Percentiles rank a stretch among this genome's conserved stretches.
phyloP scores from a whole-genome alignment of 345 rosid genomes.

The Moricandia arvensis region DNA sequence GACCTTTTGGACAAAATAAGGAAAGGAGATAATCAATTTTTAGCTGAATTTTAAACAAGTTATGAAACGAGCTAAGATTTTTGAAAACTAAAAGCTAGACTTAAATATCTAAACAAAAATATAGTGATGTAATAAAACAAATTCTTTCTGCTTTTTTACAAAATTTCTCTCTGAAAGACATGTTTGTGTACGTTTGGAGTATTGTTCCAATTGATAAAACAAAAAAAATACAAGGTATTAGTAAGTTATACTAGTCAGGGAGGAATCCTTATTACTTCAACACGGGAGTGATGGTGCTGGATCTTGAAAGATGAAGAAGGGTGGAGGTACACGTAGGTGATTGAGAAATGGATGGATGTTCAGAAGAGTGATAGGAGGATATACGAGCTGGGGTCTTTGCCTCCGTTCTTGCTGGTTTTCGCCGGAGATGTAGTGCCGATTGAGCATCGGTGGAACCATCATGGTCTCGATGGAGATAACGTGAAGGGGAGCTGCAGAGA shows the following conservation, averaged over 20 bases:
- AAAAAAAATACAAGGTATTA: background rate
- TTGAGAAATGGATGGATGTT: conserved; percentile 97
- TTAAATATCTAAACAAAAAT: background rate
- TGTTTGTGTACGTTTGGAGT: background rate
- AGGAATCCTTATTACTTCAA: conserved; percentile 78
- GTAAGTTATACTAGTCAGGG: background rate
- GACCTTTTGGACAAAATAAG: too few relatives aligned
- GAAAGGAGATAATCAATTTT: background rate
- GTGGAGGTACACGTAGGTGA: conserved; percentile 67
- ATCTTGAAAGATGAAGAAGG: conserved; percentile 80
- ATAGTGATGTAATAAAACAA: background rate
- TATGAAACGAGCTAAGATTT: background rate
- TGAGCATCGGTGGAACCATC: conserved; percentile 97
- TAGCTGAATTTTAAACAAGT: background rate
- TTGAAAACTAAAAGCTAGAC: background rate
- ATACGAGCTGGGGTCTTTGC: conserved; percentile 89
- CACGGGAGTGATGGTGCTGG: conserved; percentile 96
- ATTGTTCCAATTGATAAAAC: background rate
- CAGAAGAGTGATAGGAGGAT: conserved; percentile 85
- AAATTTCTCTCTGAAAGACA: background rate
- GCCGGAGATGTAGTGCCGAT: conserved; percentile 89
- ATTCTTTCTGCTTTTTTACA: background rate
- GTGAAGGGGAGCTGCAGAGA: conserved; percentile 89
- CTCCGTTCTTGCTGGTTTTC: conserved; percentile 80
- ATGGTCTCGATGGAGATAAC: conserved; percentile 92